Conservation (phyloP, 345 rosid species). For the Capsella bursapastoris region DNA sequence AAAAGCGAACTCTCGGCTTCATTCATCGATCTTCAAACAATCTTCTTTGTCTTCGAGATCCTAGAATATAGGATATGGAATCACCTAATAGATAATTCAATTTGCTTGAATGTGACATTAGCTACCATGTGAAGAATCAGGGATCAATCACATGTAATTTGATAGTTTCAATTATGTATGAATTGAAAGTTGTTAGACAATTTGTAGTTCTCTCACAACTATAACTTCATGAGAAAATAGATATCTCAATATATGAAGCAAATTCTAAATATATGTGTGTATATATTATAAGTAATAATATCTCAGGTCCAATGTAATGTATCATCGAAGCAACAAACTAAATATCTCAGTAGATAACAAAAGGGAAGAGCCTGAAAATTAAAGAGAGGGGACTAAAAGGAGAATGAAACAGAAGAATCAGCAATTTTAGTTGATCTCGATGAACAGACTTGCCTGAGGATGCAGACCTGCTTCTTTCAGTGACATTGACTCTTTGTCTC, state of each 20-base stretch:
- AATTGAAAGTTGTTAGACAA: background rate
- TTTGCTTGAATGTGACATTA: background rate
- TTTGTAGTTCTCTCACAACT: too few relatives aligned
- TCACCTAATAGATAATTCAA: background rate
- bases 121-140: background rate
- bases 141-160: background rate
- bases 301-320: conserved; percentile 8
- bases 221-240: background rate
- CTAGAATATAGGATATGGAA: background rate
- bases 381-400: background rate
- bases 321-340: conserved; percentile 34
- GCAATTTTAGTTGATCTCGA: conserved; percentile 66
- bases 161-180: background rate
- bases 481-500: conserved; percentile 63
- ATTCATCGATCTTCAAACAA: too few relatives aligned
- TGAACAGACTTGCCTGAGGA: conserved; percentile 99
- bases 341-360: conserved; percentile 11
- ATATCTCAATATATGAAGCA: conserved; percentile 18
- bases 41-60: background rate
- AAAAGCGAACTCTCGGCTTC: too few relatives aligned
- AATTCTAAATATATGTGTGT: conserved; percentile 21
- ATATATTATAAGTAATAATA: conserved; percentile 18
- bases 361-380: background rate
- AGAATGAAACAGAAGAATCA: conserved; percentile 16
- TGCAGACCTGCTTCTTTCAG: conserved; percentile 91